These are phyloP conservation scores for Naumovozyma dairenensis DNA, from an alignment of 805 yeast genomes.

Conservation along the genomic window DNA sequence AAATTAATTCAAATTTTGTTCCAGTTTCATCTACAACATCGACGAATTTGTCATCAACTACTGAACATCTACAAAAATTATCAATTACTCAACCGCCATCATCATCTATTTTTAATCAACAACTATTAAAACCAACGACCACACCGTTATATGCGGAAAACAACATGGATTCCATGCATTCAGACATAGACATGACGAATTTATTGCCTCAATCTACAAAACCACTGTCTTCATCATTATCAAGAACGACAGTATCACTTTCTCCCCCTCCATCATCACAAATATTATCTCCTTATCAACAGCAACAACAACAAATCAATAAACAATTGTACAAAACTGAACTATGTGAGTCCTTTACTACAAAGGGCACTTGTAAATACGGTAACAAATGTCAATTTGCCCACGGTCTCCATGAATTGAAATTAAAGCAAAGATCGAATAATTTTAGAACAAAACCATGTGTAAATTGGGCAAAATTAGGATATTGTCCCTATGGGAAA, in stretches of 20 bases:
- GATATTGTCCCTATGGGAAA: constrained; percentile 79
- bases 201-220: too few species aligned
- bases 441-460: constrained; percentile 91
- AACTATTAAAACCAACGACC: neutral
- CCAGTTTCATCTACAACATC: constrained; percentile 12
- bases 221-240: neutral
- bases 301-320: constrained; percentile 28
- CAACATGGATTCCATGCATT: too few species aligned
- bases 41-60: constrained; percentile 26
- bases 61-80: constrained; percentile 23
- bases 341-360: constrained; percentile 68
- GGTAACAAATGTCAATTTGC: constrained; percentile 92
- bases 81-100: constrained; percentile 5
- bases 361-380: constrained; percentile 69
- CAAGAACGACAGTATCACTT: constrained; percentile 11
- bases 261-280: neutral
- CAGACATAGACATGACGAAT: too few species aligned
- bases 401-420: constrained; percentile 74
- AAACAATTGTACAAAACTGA: constrained; percentile 83
- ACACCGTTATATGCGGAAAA: too few species aligned
- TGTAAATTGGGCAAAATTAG: constrained; percentile 75
- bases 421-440: constrained; percentile 51
- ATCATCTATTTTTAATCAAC: neutral
- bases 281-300: constrained; percentile 1
- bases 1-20: constrained; percentile 19